Conservation (phyloP, 1,284 basidiomycete species). For the Ganoderma multipileum region DNA sequence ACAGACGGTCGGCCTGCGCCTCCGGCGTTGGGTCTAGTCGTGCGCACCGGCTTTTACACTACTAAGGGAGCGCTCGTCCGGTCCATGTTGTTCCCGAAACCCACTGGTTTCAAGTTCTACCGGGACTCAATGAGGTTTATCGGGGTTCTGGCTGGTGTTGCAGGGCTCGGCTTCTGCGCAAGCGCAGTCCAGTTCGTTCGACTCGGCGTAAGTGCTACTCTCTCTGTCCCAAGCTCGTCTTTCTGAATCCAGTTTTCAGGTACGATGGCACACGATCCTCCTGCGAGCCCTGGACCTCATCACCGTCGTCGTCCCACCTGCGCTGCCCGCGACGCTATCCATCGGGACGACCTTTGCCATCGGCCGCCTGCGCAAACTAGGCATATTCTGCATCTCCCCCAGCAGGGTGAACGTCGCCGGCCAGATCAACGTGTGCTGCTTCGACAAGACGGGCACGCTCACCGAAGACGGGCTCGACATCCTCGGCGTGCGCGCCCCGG, state of each 20-base stretch:
- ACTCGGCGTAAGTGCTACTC: slow-evolving; percentile 69
- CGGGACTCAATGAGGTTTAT: slow-evolving; percentile 98
- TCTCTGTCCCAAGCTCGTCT: slow-evolving; percentile 12
- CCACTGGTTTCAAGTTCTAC: slow-evolving; percentile 98
- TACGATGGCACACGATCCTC: slow-evolving; percentile 91
- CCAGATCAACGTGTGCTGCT: slow-evolving; percentile 98
- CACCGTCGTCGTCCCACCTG: slow-evolving; percentile 97
- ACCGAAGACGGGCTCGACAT: slow-evolving; percentile 99
- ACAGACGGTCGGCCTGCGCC: slow-evolving; percentile 59
- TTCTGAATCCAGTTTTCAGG: slow-evolving; percentile 49
- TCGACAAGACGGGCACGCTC: slow-evolving; percentile 99
- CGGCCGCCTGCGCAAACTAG: slow-evolving; percentile 84
- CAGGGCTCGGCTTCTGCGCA: slow-evolving; percentile 86
- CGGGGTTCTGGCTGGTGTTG: slow-evolving; percentile 88
- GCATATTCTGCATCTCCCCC: slow-evolving; percentile 97
- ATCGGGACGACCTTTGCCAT: slow-evolving; percentile 99
- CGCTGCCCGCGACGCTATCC: slow-evolving; percentile 95
- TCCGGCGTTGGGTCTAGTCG: slow-evolving; percentile 88
- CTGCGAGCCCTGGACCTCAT: slow-evolving; percentile 96
- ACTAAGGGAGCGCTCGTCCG: slow-evolving; percentile 97
- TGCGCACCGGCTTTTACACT: slow-evolving; percentile 97
- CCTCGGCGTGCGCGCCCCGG: slow-evolving; percentile 87
- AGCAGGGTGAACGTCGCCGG: slow-evolving; percentile 96
- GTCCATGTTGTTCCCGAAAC: slow-evolving; percentile 99
- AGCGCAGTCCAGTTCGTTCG: slow-evolving; percentile 93